These are phyloP conservation scores for Osmanthus fragrans DNA, from an alignment of 257 asterid species.

Conservation along the genomic window DNA sequence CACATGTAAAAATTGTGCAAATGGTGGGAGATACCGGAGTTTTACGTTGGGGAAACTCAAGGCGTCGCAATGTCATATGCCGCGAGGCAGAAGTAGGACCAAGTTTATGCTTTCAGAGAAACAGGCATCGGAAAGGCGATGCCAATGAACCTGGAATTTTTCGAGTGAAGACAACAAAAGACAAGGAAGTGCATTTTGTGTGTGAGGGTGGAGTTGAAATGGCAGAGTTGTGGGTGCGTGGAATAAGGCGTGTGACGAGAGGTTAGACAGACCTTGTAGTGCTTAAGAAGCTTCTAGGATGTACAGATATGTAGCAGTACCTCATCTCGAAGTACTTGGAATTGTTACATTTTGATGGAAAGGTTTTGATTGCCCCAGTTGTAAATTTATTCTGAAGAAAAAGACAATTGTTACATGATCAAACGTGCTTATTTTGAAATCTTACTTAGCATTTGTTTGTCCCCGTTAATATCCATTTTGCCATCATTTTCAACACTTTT, in stretches of 20 bases:
- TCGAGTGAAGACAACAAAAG: constrained; percentile 57
- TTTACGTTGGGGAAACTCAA: constrained; percentile 72
- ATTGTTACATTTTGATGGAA: constrained; percentile 11
- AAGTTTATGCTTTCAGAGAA: constrained; percentile 50
- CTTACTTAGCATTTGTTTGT: no score
- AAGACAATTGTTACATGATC: neutral
- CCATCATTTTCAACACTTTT: no score
- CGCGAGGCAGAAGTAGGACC: constrained; percentile 61
- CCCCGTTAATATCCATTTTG: no score
- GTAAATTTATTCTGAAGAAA: constrained; percentile 18
- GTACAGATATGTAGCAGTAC: constrained; percentile 34
- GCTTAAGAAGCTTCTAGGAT: constrained; percentile 1
- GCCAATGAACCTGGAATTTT: constrained; percentile 55
- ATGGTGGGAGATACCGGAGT: constrained; percentile 51
- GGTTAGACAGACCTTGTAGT: constrained; percentile 3
- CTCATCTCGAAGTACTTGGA: constrained; percentile 45
- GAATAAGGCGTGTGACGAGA: constrained; percentile 38
- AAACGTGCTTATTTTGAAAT: no score
- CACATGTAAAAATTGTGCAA: constrained; percentile 56
- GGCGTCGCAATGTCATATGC: constrained; percentile 60
- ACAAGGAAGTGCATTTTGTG: constrained; percentile 73
- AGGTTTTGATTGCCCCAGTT: constrained; percentile 16
- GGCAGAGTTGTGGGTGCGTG: constrained; percentile 55
- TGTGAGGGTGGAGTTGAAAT: constrained; percentile 69
- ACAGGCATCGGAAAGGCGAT: constrained; percentile 55